Percentiles rank a stretch among this genome's conserved stretches.
Evolutionary conservation across 208 protist genomes (phyloP).

Genomic region (Wallacemonas sp.): DNA sequence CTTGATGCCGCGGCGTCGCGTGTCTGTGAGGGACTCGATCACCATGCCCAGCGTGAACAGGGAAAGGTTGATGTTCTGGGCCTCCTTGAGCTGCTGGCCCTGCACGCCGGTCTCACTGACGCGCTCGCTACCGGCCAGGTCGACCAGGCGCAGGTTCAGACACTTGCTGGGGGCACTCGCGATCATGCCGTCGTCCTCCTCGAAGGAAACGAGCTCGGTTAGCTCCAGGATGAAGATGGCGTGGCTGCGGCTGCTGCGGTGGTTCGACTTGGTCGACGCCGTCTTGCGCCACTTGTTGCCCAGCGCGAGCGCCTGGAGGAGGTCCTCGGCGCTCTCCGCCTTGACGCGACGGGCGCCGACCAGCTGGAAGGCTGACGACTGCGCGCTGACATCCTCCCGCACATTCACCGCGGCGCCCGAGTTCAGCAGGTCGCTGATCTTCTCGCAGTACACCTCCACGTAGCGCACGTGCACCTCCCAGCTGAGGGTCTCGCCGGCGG

Average conservation of each 20-base stretch:
- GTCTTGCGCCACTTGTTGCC: slow-evolving; percentile 80
- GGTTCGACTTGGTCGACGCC: slow-evolving; percentile 71
- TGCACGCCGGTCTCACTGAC: slow-evolving; percentile 75
- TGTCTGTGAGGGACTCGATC: slow-evolving; percentile 80
- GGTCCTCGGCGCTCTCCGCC: slow-evolving; percentile 47
- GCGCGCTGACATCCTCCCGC: slow-evolving; percentile 66
- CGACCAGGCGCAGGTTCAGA: slow-evolving; percentile 78
- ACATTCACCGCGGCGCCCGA: slow-evolving; percentile 49
- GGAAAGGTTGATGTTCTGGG: slow-evolving; percentile 82
- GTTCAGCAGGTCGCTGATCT: slow-evolving; percentile 86
- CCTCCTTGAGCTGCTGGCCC: slow-evolving; percentile 84
- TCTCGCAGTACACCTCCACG: slow-evolving; percentile 93
- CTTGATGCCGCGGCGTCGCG: slow-evolving; percentile 58
- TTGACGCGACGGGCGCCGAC: slow-evolving; percentile 53
- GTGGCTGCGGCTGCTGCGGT: slow-evolving; percentile 88
- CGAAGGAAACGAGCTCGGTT: slow-evolving; percentile 68
- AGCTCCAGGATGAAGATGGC: slow-evolving; percentile 85
- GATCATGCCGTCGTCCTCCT: slow-evolving; percentile 53
- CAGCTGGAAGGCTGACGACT: slow-evolving; percentile 65
- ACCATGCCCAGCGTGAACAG: slow-evolving; percentile 88
- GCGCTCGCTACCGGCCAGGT: slow-evolving; percentile 89
- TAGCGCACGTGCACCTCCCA: slow-evolving; percentile 87
- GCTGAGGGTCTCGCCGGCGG: slow-evolving; percentile 50
- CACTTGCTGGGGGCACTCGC: slow-evolving; percentile 67
- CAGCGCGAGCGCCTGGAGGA: slow-evolving; percentile 61